Conservation (phyloP, 2,329 filamentous ascomycete species). For the Podosphaera xanthii region DNA sequence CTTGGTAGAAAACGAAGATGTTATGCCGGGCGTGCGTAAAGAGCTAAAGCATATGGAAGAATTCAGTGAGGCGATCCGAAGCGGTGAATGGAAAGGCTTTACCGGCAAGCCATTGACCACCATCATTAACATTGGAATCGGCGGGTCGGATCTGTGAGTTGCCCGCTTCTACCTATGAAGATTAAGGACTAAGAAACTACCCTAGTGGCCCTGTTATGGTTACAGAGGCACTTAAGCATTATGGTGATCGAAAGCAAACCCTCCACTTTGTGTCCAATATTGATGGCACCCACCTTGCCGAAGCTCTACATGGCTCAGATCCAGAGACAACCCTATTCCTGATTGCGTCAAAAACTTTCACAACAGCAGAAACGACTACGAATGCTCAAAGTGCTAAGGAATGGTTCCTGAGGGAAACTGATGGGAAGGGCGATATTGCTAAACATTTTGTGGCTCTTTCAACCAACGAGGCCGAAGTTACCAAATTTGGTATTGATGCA, state of each 20-base stretch:
- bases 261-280: constrained; percentile 99
- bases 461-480: constrained; percentile 84
- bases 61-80: constrained; percentile 85
- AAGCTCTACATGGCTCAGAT: constrained; percentile 70
- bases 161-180: not conserved
- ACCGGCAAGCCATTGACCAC: constrained; percentile 93
- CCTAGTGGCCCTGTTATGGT: constrained; percentile 90
- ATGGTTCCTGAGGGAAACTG: constrained; percentile 78
- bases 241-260: constrained; percentile 64
- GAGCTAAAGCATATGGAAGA: constrained; percentile 96
- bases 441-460: constrained; percentile 98
- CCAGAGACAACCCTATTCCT: constrained; percentile 98
- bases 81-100: constrained; percentile 89
- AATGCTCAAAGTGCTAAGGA: constrained; percentile 93
- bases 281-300: constrained; percentile 91
- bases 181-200: not conserved
- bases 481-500: constrained; percentile 94
- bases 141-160: constrained; percentile 87
- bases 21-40: constrained; percentile 77
- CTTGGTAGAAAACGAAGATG: constrained; percentile 75
- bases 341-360: constrained; percentile 97
- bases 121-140: constrained; percentile 94
- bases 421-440: constrained; percentile 62
- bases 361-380: constrained; percentile 87
- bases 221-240: constrained; percentile 88